phyloP scores from a whole-genome alignment of 805 yeast genomes.

The Candida corydali region DNA sequence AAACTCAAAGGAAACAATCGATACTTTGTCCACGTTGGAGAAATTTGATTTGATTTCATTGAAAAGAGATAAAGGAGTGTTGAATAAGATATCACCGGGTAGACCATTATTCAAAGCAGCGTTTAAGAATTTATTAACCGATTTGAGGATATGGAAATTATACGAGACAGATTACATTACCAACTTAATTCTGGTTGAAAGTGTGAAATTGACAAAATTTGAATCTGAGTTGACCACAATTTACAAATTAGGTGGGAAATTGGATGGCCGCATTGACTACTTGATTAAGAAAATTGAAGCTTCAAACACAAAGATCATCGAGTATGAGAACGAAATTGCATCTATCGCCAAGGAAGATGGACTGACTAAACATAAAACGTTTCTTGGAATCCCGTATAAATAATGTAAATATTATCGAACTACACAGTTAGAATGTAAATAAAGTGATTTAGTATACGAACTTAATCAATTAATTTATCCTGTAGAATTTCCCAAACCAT shows the following conservation, averaged over 20 bases:
- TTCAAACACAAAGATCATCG: conserved; percentile 44
- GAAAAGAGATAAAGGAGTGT: conserved; percentile 72
- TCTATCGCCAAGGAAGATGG: conserved; percentile 12
- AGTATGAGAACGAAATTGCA: conserved; percentile 25
- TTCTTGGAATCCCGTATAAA: conserved; percentile 5
- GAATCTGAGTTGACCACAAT: conserved; percentile 72
- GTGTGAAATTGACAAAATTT: conserved; percentile 53
- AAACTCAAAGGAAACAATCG: conserved; percentile 41
- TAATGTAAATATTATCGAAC: too few species aligned
- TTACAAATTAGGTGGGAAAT: conserved; percentile 48
- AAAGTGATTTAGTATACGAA: too few species aligned
- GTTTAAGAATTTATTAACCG: conserved; percentile 59
- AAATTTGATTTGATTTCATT: conserved; percentile 71
- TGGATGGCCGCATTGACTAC: conserved; percentile 61
- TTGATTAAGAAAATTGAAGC: conserved; percentile 62
- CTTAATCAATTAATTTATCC: conserved; percentile 23
- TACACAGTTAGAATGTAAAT: too few species aligned
- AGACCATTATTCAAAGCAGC: conserved; percentile 84
- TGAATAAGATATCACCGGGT: conserved; percentile 65
- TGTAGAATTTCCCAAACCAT: conserved; percentile 61
- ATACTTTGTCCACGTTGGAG: conserved; percentile 66
- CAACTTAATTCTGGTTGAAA: conserved; percentile 54
- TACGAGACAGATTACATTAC: conserved; percentile 62
- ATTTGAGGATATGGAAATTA: conserved; percentile 50
- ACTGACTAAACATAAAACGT: not conserved